Percentiles rank a stretch among this genome's conserved stretches.
Evolutionary conservation across 2,329 filamentous ascomycete species (phyloP).

Genomic region (Botryosphaeria dothidea): DNA sequence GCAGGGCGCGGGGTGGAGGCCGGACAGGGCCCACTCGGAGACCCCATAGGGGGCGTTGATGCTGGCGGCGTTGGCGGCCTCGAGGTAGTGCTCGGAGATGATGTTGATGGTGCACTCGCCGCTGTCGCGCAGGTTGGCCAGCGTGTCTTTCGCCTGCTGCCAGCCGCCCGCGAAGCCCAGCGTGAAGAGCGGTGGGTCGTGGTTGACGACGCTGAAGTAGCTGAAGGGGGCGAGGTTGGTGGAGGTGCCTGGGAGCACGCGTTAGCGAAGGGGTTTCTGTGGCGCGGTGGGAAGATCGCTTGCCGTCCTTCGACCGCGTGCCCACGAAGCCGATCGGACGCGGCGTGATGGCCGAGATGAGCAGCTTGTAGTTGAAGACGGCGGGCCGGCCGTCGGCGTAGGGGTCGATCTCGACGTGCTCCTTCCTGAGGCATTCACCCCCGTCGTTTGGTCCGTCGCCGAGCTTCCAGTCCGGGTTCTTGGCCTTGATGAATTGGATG

Average conservation of each 20-base stretch:
- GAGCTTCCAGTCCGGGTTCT: constrained; percentile 64
- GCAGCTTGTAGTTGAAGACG: constrained; percentile 83
- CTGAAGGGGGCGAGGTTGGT: constrained; percentile 85
- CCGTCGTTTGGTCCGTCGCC: constrained; percentile 65
- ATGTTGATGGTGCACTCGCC: constrained; percentile 85
- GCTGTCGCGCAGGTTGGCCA: constrained; percentile 71
- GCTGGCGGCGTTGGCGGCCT: constrained; percentile 81
- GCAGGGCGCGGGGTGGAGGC: constrained; percentile 69
- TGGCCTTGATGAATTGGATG: constrained; percentile 64
- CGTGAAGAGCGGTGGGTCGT: constrained; percentile 84
- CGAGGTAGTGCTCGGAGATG: constrained; percentile 78
- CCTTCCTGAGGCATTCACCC: constrained; percentile 51
- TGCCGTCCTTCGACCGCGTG: constrained; percentile 62
- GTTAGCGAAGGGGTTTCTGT: neutral
- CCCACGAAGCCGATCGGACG: constrained; percentile 72
- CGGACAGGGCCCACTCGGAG: constrained; percentile 78
- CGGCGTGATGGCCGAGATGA: constrained; percentile 81
- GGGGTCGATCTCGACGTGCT: constrained; percentile 79
- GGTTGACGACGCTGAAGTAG: constrained; percentile 80
- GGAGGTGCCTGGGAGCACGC: constrained; percentile 30
- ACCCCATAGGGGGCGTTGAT: constrained; percentile 76
- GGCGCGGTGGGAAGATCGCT: neutral
- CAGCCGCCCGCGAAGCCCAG: constrained; percentile 61
- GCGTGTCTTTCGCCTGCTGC: constrained; percentile 71
- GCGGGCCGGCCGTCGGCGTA: constrained; percentile 68